Conservation (phyloP, 2,329 filamentous ascomycete species). For the Aspergillus pseudotamarii region DNA sequence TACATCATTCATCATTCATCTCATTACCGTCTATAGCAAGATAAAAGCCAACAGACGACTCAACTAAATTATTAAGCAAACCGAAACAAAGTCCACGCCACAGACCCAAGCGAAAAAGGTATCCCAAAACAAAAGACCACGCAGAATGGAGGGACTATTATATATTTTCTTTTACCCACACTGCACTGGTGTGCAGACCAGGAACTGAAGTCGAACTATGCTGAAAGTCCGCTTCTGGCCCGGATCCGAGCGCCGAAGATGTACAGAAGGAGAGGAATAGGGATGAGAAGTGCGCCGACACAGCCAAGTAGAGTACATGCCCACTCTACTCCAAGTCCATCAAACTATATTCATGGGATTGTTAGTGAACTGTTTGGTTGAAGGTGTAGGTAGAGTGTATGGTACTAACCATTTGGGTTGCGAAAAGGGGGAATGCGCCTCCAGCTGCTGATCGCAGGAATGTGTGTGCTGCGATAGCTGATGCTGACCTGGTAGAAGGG, state of each 20-base stretch:
- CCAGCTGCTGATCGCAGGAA: conserved; percentile 49
- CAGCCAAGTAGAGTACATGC: conserved; percentile 35
- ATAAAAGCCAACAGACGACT: background rate
- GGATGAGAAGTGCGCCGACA: conserved; percentile 29
- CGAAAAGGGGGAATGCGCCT: conserved; percentile 39
- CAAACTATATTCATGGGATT: conserved; percentile 25
- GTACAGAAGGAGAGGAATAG: conserved; percentile 29
- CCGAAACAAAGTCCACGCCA: background rate
- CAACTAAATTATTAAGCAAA: background rate
- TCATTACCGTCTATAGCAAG: background rate
- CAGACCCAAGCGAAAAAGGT: background rate
- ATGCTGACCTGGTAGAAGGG: conserved; percentile 45
- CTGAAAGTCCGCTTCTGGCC: background rate
- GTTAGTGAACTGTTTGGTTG: background rate
- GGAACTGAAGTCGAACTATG: background rate
- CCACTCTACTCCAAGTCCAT: conserved; percentile 34
- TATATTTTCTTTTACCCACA: background rate
- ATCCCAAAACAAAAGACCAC: background rate
- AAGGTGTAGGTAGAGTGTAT: background rate
- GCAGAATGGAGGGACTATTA: background rate
- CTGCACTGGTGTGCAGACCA: background rate
- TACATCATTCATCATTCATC: background rate
- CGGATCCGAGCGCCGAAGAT: conserved; percentile 16
- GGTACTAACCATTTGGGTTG: conserved; percentile 19
- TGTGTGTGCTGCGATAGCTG: conserved; percentile 54